Conservation (phyloP, 768 basidiomycete species). For the Amanita thiersii region DNA sequence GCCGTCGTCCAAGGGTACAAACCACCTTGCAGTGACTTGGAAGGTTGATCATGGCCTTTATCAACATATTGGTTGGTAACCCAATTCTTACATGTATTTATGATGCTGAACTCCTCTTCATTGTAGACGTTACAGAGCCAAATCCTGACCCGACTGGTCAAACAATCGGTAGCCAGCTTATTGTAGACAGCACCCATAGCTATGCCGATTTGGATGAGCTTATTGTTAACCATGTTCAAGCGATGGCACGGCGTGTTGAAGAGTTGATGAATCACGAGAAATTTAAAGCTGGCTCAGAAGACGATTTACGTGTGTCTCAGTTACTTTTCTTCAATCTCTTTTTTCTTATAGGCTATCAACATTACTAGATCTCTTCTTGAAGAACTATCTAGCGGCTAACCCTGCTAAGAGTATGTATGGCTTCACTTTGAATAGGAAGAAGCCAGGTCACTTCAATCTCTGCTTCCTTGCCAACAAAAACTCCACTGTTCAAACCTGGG, state of each 20-base stretch:
- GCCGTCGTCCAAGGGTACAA: constrained; percentile 87
- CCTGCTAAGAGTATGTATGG: constrained; percentile 94
- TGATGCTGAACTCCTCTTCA: constrained; percentile 4
- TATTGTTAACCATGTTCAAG: constrained; percentile 93
- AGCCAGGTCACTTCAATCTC: constrained; percentile 89
- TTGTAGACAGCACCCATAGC: constrained; percentile 69
- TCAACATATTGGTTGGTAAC: constrained; percentile 83
- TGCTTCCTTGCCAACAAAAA: constrained; percentile 92
- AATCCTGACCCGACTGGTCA: constrained; percentile 69
- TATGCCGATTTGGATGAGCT: constrained; percentile 95
- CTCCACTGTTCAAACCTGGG: constrained; percentile 87
- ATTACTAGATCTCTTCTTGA: constrained; percentile 68
- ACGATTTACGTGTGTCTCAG: constrained; percentile 76
- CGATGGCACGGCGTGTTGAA: constrained; percentile 88
- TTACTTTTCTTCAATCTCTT: constrained; percentile 5
- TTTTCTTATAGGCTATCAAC: constrained; percentile 1
- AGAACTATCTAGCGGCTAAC: constrained; percentile 87
- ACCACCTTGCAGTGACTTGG: constrained; percentile 98
- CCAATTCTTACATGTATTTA: constrained; percentile 1
- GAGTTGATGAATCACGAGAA: constrained; percentile 95
- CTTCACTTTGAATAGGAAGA: constrained; percentile 83
- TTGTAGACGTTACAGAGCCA: constrained; percentile 71
- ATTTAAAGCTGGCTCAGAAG: constrained; percentile 82
- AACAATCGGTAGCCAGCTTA: constrained; percentile 51
- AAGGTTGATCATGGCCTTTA: constrained; percentile 95